Evolutionary conservation across 768 basidiomycete species (phyloP), one percentile per base, ranked within the genome.

Genomic region (Galerina sulciceps): DNA sequence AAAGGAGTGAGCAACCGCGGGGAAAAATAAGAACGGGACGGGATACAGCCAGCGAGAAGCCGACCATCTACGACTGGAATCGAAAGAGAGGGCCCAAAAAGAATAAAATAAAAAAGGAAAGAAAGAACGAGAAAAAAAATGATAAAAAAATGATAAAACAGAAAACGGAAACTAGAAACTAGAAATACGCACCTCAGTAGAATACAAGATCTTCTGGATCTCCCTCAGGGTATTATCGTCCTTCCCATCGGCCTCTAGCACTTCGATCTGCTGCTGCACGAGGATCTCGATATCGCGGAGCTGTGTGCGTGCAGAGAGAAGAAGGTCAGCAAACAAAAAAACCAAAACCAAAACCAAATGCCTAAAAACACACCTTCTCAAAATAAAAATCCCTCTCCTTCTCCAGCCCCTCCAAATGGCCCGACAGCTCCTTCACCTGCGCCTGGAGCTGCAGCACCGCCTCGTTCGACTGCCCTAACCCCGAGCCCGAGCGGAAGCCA

Each of bases 351-450:
- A 26, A 58, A 10, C 17, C n/a, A 36, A 13, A 26, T 26, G 6
- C 26, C 34, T 2, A 6, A 31, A 41, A 26, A 66, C 81, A 46
- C 65, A 96, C 96, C 86, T 98, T 99, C 68, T 91, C 88, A 74
- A 99, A 99, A 76, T 99, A 99, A 74, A 99, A 99, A 73, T 99
- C 96, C 45, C 96, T 80, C 76, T 99, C 97, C 79, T 95, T 98
- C 81, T 99, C 95, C 38, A 99, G 78, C 1, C 93, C 92, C 70
- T 96, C 94, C 63, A 97, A 77, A 68, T 93, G 90, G 0, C 79
- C 72, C 36, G 85, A 85, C 79, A 97, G 81, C 61, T 99, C 97
- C 61, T 85, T 82, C 55, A 97, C 78, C 73, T 98, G 93, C 0
- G 77, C 75, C 61, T 90, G 91, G 55, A 96, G 75, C 41, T 79